Evolutionary conservation across 1,284 basidiomycete species (phyloP), one percentile per base, ranked within the genome.

Genomic region (Microbotryum intermedium): DNA sequence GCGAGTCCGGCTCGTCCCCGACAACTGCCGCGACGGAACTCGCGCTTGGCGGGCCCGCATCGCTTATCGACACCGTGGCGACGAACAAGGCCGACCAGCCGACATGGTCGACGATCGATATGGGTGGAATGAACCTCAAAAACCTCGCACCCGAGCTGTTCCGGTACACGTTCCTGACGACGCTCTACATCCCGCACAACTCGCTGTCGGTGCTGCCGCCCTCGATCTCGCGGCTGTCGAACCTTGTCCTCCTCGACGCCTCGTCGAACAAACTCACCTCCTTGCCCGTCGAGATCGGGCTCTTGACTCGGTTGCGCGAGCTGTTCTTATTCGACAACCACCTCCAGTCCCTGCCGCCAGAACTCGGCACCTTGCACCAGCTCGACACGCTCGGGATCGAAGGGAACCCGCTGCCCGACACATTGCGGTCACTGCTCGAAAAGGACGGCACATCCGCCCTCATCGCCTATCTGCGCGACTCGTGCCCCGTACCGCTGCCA

Each of bases 131-230:
- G 63, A 83, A 85, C 66, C 83, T 98, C 73, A 94, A 94, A 81
- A 91, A 88, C 69, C 80, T 99, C 53, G 88, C 92, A 29, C 77
- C 83, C 13, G 84, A 83, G 16, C 85, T 88, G 52, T 87, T 86
- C 62, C 80, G 95, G 42, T 98, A 97, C 79, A 80, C 84, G n/a
- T 97, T 97, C 79, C 84, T 99, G 65, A 89, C 88, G 64, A 89
- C 87, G 66, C 84, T 99, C 58, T 98, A 95, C 77, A 88, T 99
- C 76, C 97, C 97, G 72, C 94, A 98, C 79, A 99, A 99, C 73
- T 80, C 84, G 42, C 82, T 99, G 59, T 80, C 85, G 20, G 76
- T 81, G 67, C 78, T 99, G 51, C 91, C 94, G 4, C 81, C 88
- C 11, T 83, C 88, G 74, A 90, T 99, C 67, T 80, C 87, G 57